Base-by-base conservation (phyloP, 352 stramenopile species). In the Aphanomyces cochlioides region DNA sequence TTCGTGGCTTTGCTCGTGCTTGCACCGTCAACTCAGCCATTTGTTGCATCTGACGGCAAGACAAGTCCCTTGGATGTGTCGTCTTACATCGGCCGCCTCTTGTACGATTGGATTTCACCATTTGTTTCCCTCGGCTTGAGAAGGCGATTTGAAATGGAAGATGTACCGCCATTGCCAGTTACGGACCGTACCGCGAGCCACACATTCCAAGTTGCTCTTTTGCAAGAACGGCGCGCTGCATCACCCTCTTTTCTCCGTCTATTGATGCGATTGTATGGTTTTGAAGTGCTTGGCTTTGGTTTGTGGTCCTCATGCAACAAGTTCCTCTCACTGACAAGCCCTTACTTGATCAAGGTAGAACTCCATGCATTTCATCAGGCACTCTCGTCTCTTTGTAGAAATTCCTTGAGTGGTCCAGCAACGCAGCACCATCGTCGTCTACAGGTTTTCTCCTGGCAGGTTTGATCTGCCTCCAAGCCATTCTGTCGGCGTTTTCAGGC, bases 241-340 rank as follows among this genome's bases (percentile, higher is more conserved):
- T 37, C 67, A 2, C 71, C 79, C 12, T 88, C 83, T 1, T 88
- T 93, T 40, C 41, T 95, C 40, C 83, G 82, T 7, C 63, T 92
- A 10, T 64, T 76, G 0, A 67, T 76, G 1, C 72, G 37, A 7
- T 67, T 95, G n/a, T 92, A 93, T 47, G 84, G 81, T 4, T 54
- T 69, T 4, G 82, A 95, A 45, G 74, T 93, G 8, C 39, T 78
- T 0, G 39, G 74, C 1, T 93, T 95, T 47, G 84, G 72, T 0
- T 60, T 81, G 8, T 95, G 87, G 87, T 92, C 87, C 21, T 81
- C 78, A 3, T 38, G 65, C 28, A 95, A 95, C 75, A 95, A 91
- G 77, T 56, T 76, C 0, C 79, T 95, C 48, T 81, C 81, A 7
- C 60, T 95, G 36, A 74, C 69, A 57, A 91, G 81, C 45, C 87